These are phyloP conservation scores for Moesziomyces parantarcticus DNA, from an alignment of 1,284 basidiomycete genomes.

Conservation along the genomic window DNA sequence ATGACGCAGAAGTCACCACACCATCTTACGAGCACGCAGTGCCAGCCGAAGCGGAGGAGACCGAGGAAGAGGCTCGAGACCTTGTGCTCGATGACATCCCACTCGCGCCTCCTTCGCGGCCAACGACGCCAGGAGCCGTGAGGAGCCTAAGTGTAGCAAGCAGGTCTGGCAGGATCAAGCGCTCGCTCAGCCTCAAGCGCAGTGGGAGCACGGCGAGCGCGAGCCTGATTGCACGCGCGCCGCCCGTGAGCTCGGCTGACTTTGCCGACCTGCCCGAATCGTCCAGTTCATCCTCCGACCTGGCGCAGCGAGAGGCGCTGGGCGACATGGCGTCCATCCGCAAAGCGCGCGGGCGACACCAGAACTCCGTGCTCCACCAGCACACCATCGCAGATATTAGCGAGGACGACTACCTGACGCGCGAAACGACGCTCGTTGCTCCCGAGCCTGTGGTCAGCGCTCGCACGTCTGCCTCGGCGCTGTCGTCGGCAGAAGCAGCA, in stretches of 20 bases:
- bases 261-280: conserved; percentile 33
- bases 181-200: conserved; percentile 45
- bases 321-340: conserved; percentile 40
- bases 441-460: background rate
- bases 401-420: conserved; percentile 28
- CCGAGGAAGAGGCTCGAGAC: conserved; percentile 34
- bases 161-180: conserved; percentile 35
- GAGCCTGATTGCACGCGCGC: conserved; percentile 41
- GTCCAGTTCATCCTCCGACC: conserved; percentile 23
- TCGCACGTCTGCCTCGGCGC: background rate
- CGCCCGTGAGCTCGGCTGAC: conserved; percentile 50
- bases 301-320: conserved; percentile 6
- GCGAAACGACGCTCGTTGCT: conserved; percentile 20
- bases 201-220: conserved; percentile 28
- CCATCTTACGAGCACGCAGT: background rate
- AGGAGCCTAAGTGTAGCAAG: conserved; percentile 25
- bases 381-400: conserved; percentile 21
- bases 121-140: conserved; percentile 14
- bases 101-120: conserved; percentile 3
- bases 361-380: conserved; percentile 10
- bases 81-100: conserved; percentile 18
- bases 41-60: conserved; percentile 7
- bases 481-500: background rate
- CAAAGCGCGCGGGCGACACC: conserved; percentile 32
- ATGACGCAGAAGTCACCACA: background rate